A percentile compares a stretch with the other conserved stretches of the same genome.
phyloP scores from a whole-genome alignment of 495 filamentous ascomycete genomes.

The Xylaria longipes region DNA sequence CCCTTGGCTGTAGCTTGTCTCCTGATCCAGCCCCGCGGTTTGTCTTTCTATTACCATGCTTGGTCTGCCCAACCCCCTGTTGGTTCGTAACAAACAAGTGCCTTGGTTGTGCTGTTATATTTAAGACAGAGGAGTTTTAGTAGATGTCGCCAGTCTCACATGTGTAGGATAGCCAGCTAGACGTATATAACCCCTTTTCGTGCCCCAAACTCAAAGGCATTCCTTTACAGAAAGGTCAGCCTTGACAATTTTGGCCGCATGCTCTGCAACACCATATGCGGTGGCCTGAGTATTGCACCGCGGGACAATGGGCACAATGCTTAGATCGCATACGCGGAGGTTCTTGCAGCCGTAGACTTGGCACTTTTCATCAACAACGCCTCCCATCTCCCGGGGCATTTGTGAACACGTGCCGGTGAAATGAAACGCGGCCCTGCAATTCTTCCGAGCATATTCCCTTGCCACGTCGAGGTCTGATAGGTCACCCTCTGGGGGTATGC shows the following conservation, averaged over 20 bases:
- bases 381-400: not conserved
- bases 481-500: not conserved
- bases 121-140: no score
- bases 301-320: not conserved
- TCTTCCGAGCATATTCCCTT: not conserved
- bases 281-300: not conserved
- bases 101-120: no score
- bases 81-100: no score
- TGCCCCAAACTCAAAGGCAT: no score
- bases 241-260: not conserved
- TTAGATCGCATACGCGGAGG: not conserved
- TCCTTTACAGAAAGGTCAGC: no score
- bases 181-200: no score
- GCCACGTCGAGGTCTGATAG: not conserved
- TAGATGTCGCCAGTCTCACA: no score
- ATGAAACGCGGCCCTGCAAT: not conserved
- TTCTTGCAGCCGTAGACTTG: not conserved
- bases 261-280: not conserved
- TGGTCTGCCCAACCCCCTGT: no score
- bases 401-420: not conserved
- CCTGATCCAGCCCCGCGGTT: no score
- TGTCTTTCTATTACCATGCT: no score
- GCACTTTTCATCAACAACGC: not conserved
- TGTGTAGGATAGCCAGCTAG: no score
- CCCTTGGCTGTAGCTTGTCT: no score